A percentile compares a stretch with the other conserved stretches of the same genome.
phyloP scores from a whole-genome alignment of 2,329 filamentous ascomycete genomes.

The Penicillium fuscoglaucum region DNA sequence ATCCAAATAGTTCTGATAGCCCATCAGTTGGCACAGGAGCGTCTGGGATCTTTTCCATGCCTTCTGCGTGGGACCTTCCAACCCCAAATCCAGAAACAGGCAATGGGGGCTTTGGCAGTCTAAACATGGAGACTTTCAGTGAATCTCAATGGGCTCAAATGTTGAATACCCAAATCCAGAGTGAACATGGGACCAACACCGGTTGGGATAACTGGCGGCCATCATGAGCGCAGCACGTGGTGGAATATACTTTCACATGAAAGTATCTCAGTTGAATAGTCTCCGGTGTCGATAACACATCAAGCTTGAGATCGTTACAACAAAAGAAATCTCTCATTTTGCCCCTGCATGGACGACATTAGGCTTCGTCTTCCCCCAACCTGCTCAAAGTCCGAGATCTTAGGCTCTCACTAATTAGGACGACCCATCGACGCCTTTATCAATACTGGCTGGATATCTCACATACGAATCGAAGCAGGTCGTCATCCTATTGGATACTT shows the following conservation, averaged over 20 bases:
- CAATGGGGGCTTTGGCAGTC: constrained; percentile 21
- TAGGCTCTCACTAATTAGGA: neutral
- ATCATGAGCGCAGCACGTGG: constrained; percentile 13
- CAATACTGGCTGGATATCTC: neutral
- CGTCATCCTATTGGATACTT: neutral
- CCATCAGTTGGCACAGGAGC: constrained; percentile 21
- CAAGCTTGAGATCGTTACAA: neutral
- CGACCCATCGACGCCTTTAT: neutral
- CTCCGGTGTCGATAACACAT: neutral
- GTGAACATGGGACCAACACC: constrained; percentile 14
- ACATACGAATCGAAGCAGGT: neutral
- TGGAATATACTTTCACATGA: neutral
- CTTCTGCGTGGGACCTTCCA: constrained; percentile 34
- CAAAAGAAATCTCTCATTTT: neutral
- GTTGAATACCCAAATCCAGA: constrained; percentile 28
- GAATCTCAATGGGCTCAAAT: constrained; percentile 42
- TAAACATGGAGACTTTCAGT: constrained; percentile 30
- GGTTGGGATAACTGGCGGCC: constrained; percentile 33
- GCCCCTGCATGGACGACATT: neutral
- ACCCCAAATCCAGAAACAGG: constrained; percentile 15
- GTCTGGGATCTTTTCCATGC: constrained; percentile 28
- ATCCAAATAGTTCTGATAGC: constrained; percentile 15
- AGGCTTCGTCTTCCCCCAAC: too few relatives aligned
- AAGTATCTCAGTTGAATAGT: neutral
- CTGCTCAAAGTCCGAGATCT: neutral